Evolutionary conservation across 371 early-diverging fungal species (phyloP), one percentile per base, ranked within the genome.

Genomic region (Syncephalastrum sp.): DNA sequence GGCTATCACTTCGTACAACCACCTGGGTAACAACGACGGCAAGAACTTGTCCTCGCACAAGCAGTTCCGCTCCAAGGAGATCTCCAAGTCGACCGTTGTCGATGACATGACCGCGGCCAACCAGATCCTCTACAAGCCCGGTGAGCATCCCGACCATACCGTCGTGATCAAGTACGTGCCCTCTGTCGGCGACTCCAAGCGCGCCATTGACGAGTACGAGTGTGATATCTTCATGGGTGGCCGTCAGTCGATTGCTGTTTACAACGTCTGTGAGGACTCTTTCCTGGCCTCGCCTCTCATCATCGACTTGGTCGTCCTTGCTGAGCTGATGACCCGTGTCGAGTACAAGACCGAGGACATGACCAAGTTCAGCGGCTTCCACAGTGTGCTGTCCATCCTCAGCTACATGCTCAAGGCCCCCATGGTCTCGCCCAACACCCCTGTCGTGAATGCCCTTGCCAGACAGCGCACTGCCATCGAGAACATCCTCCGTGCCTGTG

Each of bases 21-120:
- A 98, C 71, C 83, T 98, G 68, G 98, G 98, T 60, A 98, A 98
- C 90, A 98, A 98, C 74, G 98, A 98, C 72, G 98, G 98, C 50
- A 89, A 88, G 86, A 98, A 98, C 85, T 81, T 98, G 75, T 92
- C 92, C 24, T 94, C 95, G 42, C 96, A 94, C 25, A 85, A 89
- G 75, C 98, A 98, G 84, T 98, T 98, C 87, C 87, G 97, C 53
- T 89, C 90, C 74, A 98, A 98, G 88, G 98, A 98, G 70, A 96
- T 98, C 70, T 93, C 94, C 64, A 98, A 98, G 85, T 89, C 90
- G 61, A 94, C 87, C 69, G 97, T 98, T 21, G 97, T 98, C 54
- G 98, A 98, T 69, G 98, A 98, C 72, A 96, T 96, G 96, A 96
- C 97, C 6, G 91, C 88, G 50, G 87, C 96, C 68, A 98, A 98